These are phyloP conservation scores for Alternaria atra DNA, from an alignment of 2,329 filamentous ascomycete genomes.

Conservation along the genomic window DNA sequence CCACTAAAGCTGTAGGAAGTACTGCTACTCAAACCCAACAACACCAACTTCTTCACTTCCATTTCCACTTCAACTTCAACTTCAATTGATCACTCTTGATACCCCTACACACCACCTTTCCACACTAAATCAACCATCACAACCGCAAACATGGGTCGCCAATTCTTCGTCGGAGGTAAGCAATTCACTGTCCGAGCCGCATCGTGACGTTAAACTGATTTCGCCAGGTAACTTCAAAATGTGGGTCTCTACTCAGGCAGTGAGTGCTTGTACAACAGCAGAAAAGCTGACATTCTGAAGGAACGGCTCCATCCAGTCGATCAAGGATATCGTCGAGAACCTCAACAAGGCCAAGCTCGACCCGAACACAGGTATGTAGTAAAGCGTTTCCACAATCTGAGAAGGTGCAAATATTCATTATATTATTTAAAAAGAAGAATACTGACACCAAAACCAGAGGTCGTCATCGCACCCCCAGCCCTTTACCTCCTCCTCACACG, in stretches of 20 bases:
- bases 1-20: slow-evolving; percentile 34
- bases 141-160: slow-evolving; percentile 82
- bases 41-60: slow-evolving; percentile 25
- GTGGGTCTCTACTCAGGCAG: slow-evolving; percentile 59
- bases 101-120: slow-evolving; percentile 16
- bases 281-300: slow-evolving; percentile 58
- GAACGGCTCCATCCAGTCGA: slow-evolving; percentile 91
- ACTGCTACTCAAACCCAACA: slow-evolving; percentile 39
- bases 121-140: slow-evolving; percentile 14
- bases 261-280: slow-evolving; percentile 25
- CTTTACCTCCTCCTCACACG: slow-evolving; percentile 91
- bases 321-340: slow-evolving; percentile 89
- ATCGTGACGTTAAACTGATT: not conserved
- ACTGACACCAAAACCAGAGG: slow-evolving; percentile 68
- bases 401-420: not conserved
- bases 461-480: slow-evolving; percentile 89
- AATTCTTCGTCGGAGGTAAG: slow-evolving; percentile 90
- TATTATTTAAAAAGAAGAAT: slow-evolving; percentile 3
- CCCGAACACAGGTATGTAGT: slow-evolving; percentile 71
- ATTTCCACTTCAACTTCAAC: slow-evolving; percentile 21
- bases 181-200: not conserved
- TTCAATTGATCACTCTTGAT: slow-evolving; percentile 5
- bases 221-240: slow-evolving; percentile 88
- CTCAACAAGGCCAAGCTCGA: slow-evolving; percentile 87
- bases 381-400: not conserved